Conservation (phyloP, 2,329 filamentous ascomycete genomes). For the Calycina herbarum region DNA sequence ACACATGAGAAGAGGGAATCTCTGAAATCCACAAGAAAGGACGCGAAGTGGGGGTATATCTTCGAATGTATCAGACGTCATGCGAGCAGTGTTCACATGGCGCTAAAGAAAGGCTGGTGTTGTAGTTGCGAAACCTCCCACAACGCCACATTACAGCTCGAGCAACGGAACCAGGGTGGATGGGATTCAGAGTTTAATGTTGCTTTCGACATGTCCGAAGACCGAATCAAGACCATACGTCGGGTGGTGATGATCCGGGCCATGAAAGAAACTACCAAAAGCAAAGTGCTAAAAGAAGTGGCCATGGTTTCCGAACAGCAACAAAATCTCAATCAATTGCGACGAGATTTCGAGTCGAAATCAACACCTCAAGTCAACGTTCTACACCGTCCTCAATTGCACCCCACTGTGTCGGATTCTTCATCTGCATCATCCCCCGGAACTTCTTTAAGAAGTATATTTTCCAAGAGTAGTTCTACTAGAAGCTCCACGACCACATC, state of each 20-base stretch:
- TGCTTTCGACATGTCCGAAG: background rate
- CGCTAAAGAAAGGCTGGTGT: slow-evolving; percentile 27
- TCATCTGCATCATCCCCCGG: background rate
- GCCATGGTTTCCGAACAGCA: background rate
- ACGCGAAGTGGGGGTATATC: slow-evolving; percentile 28
- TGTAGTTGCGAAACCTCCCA: slow-evolving; percentile 28
- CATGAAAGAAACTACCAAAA: background rate
- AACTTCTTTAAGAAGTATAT: background rate
- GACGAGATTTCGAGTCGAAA: background rate
- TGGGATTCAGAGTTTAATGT: slow-evolving; percentile 24
- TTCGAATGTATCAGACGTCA: slow-evolving; percentile 29
- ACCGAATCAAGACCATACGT: background rate
- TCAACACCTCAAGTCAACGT: background rate
- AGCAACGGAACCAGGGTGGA: slow-evolving; percentile 22
- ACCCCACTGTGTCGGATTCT: background rate
- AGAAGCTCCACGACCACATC: background rate
- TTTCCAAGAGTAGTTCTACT: background rate
- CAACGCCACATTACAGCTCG: slow-evolving; percentile 23
- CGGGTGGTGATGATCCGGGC: background rate
- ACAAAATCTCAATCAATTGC: background rate
- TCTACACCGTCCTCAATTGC: background rate
- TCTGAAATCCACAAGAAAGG: slow-evolving; percentile 12
- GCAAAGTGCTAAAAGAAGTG: background rate
- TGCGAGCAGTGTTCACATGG: slow-evolving; percentile 28
- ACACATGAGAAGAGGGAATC: slow-evolving; percentile 13